Conservation (phyloP, 352 stramenopile genomes). For the Phytophthora syringae region DNA sequence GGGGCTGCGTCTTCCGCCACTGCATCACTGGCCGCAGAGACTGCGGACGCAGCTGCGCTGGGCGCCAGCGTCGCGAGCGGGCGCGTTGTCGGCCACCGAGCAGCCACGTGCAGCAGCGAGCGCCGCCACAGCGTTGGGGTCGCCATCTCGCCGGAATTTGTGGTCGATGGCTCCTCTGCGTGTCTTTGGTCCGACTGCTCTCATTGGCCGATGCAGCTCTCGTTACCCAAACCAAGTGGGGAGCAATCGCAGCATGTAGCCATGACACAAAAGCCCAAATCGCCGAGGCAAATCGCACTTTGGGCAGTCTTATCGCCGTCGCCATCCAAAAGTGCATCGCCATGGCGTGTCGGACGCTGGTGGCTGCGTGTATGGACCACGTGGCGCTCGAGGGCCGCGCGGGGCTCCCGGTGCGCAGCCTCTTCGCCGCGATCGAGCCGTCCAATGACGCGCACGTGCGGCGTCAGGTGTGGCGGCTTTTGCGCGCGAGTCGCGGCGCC, state of each 20-base stretch:
- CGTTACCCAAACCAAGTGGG: background rate
- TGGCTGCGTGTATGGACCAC: conserved; percentile 66
- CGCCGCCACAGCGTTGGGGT: conserved; percentile 31
- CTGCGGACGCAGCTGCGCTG: conserved; percentile 5
- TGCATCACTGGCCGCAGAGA: background rate
- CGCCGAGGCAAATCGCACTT: background rate
- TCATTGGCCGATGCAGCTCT: background rate
- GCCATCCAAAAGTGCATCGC: conserved; percentile 26
- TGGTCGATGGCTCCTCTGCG: conserved; percentile 8
- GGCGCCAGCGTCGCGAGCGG: background rate
- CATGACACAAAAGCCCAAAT: conserved; percentile 9
- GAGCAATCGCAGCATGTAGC: background rate
- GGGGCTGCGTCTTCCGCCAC: background rate
- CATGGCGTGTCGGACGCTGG: conserved; percentile 38
- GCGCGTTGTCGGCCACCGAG: conserved; percentile 5
- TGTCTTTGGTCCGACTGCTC: conserved; percentile 12
- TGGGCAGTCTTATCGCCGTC: conserved; percentile 1
- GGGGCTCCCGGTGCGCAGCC: conserved; percentile 43
- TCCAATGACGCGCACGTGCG: conserved; percentile 48
- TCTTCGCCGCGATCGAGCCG: conserved; percentile 58
- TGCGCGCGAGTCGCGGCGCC: conserved; percentile 47
- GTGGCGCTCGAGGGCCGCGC: conserved; percentile 62
- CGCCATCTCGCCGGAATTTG: conserved; percentile 22
- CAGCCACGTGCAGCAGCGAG: conserved; percentile 24
- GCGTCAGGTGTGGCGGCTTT: conserved; percentile 57